Evolutionary conservation across 768 basidiomycete genomes (phyloP).

Genomic region (Tulasnella sp.): DNA sequence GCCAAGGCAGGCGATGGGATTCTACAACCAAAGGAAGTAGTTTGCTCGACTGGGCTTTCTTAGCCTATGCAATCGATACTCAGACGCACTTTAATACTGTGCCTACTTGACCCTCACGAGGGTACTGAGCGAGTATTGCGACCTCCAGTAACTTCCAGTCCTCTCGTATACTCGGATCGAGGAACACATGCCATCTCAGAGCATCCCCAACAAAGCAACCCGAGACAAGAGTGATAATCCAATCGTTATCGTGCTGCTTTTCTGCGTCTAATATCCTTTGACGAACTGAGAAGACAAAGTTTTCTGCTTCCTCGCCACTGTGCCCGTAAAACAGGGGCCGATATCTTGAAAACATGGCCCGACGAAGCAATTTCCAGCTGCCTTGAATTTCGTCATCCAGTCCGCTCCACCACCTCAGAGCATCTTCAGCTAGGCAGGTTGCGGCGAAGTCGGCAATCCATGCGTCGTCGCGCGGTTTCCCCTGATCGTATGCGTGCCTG

Average conservation of each 20-base stretch:
- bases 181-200: conserved; percentile 1
- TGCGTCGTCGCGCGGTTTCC: neutral
- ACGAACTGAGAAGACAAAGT: neutral
- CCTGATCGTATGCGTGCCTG: conserved; percentile 19
- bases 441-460: neutral
- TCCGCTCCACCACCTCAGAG: neutral
- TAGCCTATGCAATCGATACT: no score
- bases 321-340: neutral
- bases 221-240: neutral
- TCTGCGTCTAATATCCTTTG: neutral
- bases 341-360: neutral
- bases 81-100: no score
- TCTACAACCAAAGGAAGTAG: no score
- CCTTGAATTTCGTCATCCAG: neutral
- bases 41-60: no score
- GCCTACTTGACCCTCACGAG: neutral
- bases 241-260: neutral
- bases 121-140: neutral
- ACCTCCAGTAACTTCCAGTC: neutral
- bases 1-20: no score
- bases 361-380: neutral
- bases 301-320: neutral
- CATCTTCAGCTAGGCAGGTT: neutral
- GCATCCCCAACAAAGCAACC: neutral
- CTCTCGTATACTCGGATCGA: neutral